Conservation (phyloP, 352 stramenopile species). For the Halophytophthora polymorphica region DNA sequence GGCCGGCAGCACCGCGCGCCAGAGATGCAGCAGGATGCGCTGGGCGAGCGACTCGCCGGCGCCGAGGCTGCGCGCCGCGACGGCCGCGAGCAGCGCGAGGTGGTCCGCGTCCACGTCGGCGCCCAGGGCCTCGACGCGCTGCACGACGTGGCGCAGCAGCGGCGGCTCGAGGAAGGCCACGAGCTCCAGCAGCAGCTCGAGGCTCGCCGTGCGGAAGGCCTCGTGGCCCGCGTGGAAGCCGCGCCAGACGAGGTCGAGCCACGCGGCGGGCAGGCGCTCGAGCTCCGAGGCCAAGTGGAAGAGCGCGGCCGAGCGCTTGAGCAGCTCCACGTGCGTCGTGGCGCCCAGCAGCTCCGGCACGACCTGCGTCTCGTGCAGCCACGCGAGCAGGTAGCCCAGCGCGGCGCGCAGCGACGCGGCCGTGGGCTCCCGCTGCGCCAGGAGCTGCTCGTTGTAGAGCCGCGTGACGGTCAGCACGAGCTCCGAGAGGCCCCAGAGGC, state of each 20-base stretch:
- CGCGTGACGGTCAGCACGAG: constrained; percentile 44
- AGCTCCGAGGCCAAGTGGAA: constrained; percentile 53
- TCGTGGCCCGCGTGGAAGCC: constrained; percentile 54
- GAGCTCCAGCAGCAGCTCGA: constrained; percentile 56
- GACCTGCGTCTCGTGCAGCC: constrained; percentile 48
- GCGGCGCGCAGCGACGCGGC: constrained; percentile 19
- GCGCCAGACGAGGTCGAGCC: constrained; percentile 52
- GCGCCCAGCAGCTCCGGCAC: constrained; percentile 56
- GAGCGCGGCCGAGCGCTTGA: constrained; percentile 59
- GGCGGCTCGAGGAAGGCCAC: constrained; percentile 41
- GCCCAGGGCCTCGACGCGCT: constrained; percentile 18
- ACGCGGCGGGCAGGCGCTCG: constrained; percentile 27
- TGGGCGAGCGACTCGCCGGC: constrained; percentile 20
- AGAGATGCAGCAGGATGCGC: constrained; percentile 41
- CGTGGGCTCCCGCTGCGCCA: constrained; percentile 27
- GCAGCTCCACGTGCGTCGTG: constrained; percentile 63
- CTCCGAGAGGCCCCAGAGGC: constrained; percentile 69
- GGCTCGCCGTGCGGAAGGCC: constrained; percentile 32
- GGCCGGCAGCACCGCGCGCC: constrained; percentile 22
- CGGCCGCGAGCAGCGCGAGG: constrained; percentile 26
- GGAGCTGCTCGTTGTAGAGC: constrained; percentile 39
- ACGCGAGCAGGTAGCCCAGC: constrained; percentile 34
- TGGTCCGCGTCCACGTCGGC: constrained; percentile 27
- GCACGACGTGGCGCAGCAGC: constrained; percentile 32
- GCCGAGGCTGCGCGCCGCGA: constrained; percentile 25